Base-by-base conservation (phyloP, 2,329 filamentous ascomycete genomes). In the Mycosphaerella arachidis region DNA sequence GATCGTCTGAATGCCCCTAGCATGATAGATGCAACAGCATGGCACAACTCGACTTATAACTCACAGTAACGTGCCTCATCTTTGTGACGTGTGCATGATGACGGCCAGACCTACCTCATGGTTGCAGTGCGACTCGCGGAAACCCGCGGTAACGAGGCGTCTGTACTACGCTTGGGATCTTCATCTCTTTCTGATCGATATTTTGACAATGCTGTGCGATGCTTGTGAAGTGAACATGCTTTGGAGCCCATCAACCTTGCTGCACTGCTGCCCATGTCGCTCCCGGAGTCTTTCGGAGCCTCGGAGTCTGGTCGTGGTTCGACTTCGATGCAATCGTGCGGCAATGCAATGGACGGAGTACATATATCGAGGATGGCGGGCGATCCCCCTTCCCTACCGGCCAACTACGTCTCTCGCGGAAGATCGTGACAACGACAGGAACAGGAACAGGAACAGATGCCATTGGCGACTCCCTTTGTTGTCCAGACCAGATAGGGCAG, bases 401-500 rank as follows among this genome's bases (percentile, higher is more conserved):
- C 46, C 12, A 13, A 50, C 46, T 1, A 27, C n/a, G 1, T 10
- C 20, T 12, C 20, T 50, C 8, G 5, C 16, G 12, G 40, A 48
- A 48, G 24, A n/a, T 31, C 53, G 24, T 24, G 24, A 24, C 24
- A 24, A 24, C 24, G 29, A 54, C 3, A 10, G 3, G 3, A 37
- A 9, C 33, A 4, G 31, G 12, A 4, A 6, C 37, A 43, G 37
- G 37, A 43, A n/a, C 16, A 27, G 20, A 29, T 48, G 46, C 20
- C 20, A 20, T 30, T 48, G 18, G 20, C 20, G 46, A 48, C 46
- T 48, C 46, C 46, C 27, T 16, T 50, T 13, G 46, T 50, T 50
- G 46, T 50, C 30, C 18, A 29, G 18, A 40, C 58, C 58, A 50
- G 54, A 60, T 60, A 54, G 51, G 55, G 54, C 58, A 57, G 50